These are phyloP conservation scores for Trypanosoma mega DNA, from an alignment of 208 protist species.

Conservation along the genomic window DNA sequence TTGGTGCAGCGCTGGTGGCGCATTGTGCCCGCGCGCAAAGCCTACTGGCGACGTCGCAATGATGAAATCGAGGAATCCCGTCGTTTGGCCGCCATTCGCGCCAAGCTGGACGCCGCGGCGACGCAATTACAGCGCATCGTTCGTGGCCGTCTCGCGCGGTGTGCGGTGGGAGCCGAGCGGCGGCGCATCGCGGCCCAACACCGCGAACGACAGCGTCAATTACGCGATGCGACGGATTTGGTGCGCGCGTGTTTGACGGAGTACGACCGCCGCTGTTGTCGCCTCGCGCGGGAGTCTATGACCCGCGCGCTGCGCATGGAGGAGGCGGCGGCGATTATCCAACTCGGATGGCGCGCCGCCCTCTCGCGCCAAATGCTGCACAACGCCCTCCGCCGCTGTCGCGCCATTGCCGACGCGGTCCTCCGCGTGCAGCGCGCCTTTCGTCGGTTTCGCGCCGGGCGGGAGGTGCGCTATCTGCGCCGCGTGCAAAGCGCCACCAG, in stretches of 20 bases:
- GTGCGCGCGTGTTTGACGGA: slow-evolving; percentile 50
- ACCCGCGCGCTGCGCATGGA: slow-evolving; percentile 7
- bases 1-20: slow-evolving; percentile 74
- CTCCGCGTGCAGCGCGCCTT: slow-evolving; percentile 44
- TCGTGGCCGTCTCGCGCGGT: slow-evolving; percentile 32
- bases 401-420: slow-evolving; percentile 36
- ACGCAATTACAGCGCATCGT: slow-evolving; percentile 39
- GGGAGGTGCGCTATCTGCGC: slow-evolving; percentile 61
- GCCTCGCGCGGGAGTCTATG: slow-evolving; percentile 27
- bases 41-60: slow-evolving; percentile 56
- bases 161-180: slow-evolving; percentile 14
- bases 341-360: slow-evolving; percentile 31
- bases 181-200: slow-evolving; percentile 17
- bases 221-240: slow-evolving; percentile 33
- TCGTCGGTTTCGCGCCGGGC: slow-evolving; percentile 38
- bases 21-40: slow-evolving; percentile 27
- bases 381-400: slow-evolving; percentile 32
- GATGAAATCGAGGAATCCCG: slow-evolving; percentile 35
- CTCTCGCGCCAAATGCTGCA: slow-evolving; percentile 40
- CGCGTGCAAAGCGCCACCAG: slow-evolving; percentile 32
- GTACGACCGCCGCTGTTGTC: slow-evolving; percentile 33
- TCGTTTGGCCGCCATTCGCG: slow-evolving; percentile 11
- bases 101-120: slow-evolving; percentile 23
- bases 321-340: slow-evolving; percentile 46
- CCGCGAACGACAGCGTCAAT: slow-evolving; percentile 15